Evolutionary conservation across 2,329 filamentous ascomycete genomes (phyloP), one percentile per base, ranked within the genome.

Genomic region (Capronia americana): DNA sequence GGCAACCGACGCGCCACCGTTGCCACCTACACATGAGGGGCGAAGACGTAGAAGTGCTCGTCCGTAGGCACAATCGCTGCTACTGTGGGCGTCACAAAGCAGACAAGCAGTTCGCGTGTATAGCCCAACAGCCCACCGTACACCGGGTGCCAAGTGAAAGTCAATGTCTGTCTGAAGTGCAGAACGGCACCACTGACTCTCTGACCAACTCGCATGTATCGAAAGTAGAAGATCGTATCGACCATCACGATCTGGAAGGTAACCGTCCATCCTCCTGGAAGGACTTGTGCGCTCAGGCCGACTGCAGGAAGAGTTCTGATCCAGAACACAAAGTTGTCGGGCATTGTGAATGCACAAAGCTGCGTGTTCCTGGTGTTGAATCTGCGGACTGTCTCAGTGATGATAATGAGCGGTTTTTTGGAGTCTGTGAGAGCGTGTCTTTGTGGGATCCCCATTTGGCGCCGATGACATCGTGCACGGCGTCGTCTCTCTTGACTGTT

Each of bases 401-500:
- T 69, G 67, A 64, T 62, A 57, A 46, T 51, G 44, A 57, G 61
- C 28, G 61, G 54, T 62, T 61, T 64, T 23, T 24, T 23, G 55
- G 55, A 57, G 34, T 59, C 61, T 50, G 58, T 61, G 54, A 54
- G 58, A 61, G 58, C 58, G 48, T 30, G 57, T 61, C n/a, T 54
- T 55, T 57, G 66, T 60, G 51, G 63, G 50, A 32, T 51, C 53
- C 24, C 53, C 30, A 34, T 28, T 23, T n/a, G 32, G 32, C 46
- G 51, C 44, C 57, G 58, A 59, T 65, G 57, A 65, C 58, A 53
- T 61, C 54, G 46, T 38, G 14, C 26, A 17, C 20, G 20, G 48
- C 20, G 20, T 28, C 24, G 48, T 51, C 48, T 57, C 23, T 61
- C 50, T 65, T 61, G 46, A 53, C 28, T 53, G 48, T 44, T 61